Percentiles rank a stretch among this genome's conserved stretches.
These are phyloP conservation scores for Eucalyptus curtisii DNA, from an alignment of 345 rosid genomes.

Conservation along the genomic window DNA sequence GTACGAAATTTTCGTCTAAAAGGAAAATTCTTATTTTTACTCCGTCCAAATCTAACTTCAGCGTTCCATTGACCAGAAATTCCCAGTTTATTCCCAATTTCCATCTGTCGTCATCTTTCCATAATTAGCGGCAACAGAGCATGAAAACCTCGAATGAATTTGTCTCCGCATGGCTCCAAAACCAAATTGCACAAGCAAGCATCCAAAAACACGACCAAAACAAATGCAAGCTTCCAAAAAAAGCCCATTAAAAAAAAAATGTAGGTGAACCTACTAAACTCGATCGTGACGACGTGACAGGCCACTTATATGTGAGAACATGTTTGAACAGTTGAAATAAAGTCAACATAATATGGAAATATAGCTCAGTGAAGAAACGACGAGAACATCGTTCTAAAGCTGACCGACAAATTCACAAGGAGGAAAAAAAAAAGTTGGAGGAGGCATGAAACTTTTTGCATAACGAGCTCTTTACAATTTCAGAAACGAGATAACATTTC, in stretches of 20 bases:
- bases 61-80: background rate
- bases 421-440: background rate
- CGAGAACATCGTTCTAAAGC: background rate
- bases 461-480: background rate
- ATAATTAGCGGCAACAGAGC: background rate
- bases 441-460: background rate
- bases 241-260: background rate
- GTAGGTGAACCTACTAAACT: background rate
- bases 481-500: background rate
- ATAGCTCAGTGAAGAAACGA: background rate
- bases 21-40: background rate
- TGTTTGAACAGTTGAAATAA: background rate
- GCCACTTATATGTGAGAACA: background rate
- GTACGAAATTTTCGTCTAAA: background rate
- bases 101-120: background rate
- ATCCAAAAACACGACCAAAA: background rate
- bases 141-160: background rate
- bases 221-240: background rate
- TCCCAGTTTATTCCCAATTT: background rate
- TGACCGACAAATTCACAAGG: background rate
- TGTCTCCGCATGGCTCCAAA: background rate
- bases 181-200: background rate
- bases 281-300: background rate
- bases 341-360: background rate
- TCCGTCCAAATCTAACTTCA: background rate